Base-by-base conservation (phyloP, 2,329 filamentous ascomycete species). In the Ophiocordyceps robertsii region DNA sequence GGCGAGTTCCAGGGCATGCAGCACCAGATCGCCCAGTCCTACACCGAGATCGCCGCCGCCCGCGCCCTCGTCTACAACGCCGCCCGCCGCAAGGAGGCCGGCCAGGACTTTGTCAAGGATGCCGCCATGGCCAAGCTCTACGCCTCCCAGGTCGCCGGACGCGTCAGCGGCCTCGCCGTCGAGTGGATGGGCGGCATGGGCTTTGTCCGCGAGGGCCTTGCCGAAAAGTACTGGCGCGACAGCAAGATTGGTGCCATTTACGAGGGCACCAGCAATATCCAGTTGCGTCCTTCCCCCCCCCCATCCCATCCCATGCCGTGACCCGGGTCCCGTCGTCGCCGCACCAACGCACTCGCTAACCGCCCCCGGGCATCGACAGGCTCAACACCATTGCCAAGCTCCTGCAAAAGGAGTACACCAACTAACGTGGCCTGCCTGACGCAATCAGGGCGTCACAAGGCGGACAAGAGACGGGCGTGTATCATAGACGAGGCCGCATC, bases 111-210 rank as follows among this genome's bases (percentile, higher is more conserved):
- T 58, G 89, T 96, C 54, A 77, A 76, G 61, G 92, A 98, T 57
- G 92, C 92, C 10, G 92, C 92, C 53, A 98, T 98, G 92, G 92
- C 92, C 42, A 98, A 98, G 72, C 73, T 98, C 43, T 95, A 84
- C 61, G 80, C 92, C 3, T 92, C 85, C 5, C 92, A 98, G 66
- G 87, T 98, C 29, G 92, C 92, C 0, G 84, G 85, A 17, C 80
- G 78, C 43, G 90, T 98, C 17, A 84, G 82, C 43, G 80, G 89
- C 7, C 74, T 84, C 39, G 92, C 90, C 0, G 79, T 98, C 27
- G 92, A 98, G 68, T 98, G 92, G 92, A 96, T 96, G 90, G 92
- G 92, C 39, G 92, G 92, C 47, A 96, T 98, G 92, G 92, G 92
- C 38, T 98, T 98, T 55, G 92, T 98, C 14, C 73, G 92, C 37